Conservation (phyloP, 768 basidiomycete genomes). For the Panaeolus cyanescens region DNA sequence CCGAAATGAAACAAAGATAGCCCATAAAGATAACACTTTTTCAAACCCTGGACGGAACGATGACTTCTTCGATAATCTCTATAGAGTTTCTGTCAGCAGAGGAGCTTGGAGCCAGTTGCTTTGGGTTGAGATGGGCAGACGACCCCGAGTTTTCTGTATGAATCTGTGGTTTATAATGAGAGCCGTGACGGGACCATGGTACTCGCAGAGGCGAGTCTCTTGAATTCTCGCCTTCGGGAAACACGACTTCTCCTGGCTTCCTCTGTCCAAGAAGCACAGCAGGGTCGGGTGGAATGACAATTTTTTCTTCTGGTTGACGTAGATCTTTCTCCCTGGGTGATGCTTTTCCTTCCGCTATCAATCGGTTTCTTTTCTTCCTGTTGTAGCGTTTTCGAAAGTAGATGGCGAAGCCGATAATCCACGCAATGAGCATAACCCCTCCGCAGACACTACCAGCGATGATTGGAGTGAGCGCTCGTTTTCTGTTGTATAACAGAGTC, state of each 20-base stretch:
- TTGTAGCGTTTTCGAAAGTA: conserved; percentile 58
- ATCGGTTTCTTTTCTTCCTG: conserved; percentile 46
- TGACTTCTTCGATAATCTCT: conserved; percentile 17
- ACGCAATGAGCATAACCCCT: conserved; percentile 47
- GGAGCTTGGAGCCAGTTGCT: background rate
- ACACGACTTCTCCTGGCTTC: conserved; percentile 37
- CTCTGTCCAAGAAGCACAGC: conserved; percentile 56
- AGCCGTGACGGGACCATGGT: conserved; percentile 21
- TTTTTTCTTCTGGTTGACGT: conserved; percentile 40
- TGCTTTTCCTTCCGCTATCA: conserved; percentile 44
- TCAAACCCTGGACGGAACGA: conserved; percentile 15
- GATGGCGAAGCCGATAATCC: conserved; percentile 57
- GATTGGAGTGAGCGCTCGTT: conserved; percentile 59
- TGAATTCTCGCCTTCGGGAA: conserved; percentile 26
- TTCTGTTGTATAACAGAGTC: conserved; percentile 29
- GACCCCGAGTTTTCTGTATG: background rate
- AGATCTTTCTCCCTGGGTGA: conserved; percentile 38
- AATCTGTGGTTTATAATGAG: background rate
- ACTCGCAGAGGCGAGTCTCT: conserved; percentile 15
- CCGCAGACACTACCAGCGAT: conserved; percentile 64
- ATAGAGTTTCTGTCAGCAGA: conserved; percentile 3
- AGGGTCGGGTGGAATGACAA: conserved; percentile 69
- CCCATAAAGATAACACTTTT: background rate
- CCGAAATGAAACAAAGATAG: background rate
- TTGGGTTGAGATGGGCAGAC: background rate